Conservation (phyloP, 805 yeast species). For the Maudiozyma bulderi region DNA sequence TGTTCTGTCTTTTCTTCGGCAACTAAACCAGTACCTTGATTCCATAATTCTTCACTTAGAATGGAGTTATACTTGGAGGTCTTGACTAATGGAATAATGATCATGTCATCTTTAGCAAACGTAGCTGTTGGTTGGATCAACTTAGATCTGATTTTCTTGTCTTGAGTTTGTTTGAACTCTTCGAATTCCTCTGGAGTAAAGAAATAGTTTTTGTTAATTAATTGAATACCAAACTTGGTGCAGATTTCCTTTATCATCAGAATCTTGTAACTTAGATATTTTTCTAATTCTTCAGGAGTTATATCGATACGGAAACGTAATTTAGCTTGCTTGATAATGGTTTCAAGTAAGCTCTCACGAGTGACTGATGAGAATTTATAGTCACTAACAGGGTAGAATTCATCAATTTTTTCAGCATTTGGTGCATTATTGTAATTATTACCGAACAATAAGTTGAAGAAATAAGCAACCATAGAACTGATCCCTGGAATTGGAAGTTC, state of each 20-base stretch:
- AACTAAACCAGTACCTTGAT: slow-evolving; percentile 40
- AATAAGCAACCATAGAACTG: slow-evolving; percentile 54
- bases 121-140: slow-evolving; percentile 32
- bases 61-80: slow-evolving; percentile 57
- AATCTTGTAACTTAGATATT: slow-evolving; percentile 32
- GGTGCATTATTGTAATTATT: slow-evolving; percentile 34
- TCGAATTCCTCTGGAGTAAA: slow-evolving; percentile 34
- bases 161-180: slow-evolving; percentile 22
- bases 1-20: slow-evolving; percentile 35
- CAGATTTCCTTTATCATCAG: slow-evolving; percentile 61
- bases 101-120: slow-evolving; percentile 52
- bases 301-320: slow-evolving; percentile 56
- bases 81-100: slow-evolving; percentile 68
- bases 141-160: slow-evolving; percentile 31
- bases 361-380: slow-evolving; percentile 39
- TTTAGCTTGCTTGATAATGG: slow-evolving; percentile 44
- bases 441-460: slow-evolving; percentile 66
- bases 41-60: slow-evolving; percentile 67
- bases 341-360: slow-evolving; percentile 34
- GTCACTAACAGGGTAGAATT: slow-evolving; percentile 35
- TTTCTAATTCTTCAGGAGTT: slow-evolving; percentile 38
- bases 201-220: slow-evolving; percentile 40
- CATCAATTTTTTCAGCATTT: slow-evolving; percentile 35
- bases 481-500: slow-evolving; percentile 44
- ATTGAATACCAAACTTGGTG: slow-evolving; percentile 75